Percentiles rank a stretch among this genome's conserved stretches.
phyloP scores from a whole-genome alignment of 139 green algal genomes.

The Chlorella sp. region DNA sequence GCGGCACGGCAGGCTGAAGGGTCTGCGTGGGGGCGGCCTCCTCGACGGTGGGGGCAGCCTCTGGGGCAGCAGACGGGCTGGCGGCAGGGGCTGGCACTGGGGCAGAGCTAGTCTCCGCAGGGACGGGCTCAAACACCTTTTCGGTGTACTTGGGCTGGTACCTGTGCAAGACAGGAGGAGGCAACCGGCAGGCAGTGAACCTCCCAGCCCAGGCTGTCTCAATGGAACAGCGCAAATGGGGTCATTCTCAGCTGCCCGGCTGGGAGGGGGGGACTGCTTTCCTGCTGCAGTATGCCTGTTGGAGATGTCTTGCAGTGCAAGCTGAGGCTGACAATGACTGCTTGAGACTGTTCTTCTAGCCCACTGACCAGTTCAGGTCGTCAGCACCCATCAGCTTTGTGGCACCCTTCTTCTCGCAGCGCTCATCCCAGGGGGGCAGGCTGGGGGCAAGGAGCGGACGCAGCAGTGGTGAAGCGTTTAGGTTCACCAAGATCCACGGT shows the following conservation, averaged over 20 bases:
- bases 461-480: too few species aligned
- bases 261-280: too few species aligned
- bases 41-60: background rate
- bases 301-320: too few species aligned
- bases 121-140: background rate
- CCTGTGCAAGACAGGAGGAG: background rate
- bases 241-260: too few species aligned
- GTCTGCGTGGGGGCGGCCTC: background rate
- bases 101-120: background rate
- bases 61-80: background rate
- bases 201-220: too few species aligned
- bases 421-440: constrained; percentile 21
- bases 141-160: constrained; percentile 26
- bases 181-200: too few species aligned
- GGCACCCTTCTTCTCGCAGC: constrained; percentile 21
- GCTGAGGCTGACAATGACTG: too few species aligned
- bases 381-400: background rate
- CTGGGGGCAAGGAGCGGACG: background rate
- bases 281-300: too few species aligned
- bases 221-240: too few species aligned
- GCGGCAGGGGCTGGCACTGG: background rate
- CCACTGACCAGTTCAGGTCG: background rate
- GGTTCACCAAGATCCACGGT: background rate
- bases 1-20: too few species aligned
- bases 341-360: too few species aligned